Conservation (phyloP, 495 filamentous ascomycete species). For the Daldinia vernicosa region DNA sequence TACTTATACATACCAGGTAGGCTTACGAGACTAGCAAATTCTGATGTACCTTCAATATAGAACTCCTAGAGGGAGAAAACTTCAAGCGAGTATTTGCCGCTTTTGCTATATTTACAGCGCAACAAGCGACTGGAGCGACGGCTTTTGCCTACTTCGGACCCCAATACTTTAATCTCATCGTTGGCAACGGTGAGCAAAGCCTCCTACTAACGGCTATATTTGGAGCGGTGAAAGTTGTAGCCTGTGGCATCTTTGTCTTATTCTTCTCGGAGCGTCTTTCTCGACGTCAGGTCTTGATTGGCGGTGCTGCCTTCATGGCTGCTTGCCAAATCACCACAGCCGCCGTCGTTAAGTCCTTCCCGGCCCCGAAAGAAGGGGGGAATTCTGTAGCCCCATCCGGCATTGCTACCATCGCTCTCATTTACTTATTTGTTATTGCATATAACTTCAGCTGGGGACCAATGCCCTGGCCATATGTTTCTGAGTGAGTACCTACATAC, state of each 20-base stretch:
- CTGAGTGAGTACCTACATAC: constrained; percentile 43
- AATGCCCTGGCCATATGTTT: constrained; percentile 60
- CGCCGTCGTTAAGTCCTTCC: constrained; percentile 51
- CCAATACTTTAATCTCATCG: constrained; percentile 59
- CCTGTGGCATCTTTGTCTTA: constrained; percentile 52
- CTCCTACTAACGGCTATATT: constrained; percentile 62
- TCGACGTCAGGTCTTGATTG: constrained; percentile 50
- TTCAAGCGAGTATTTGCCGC: constrained; percentile 51
- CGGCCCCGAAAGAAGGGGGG: constrained; percentile 45
- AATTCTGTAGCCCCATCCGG: constrained; percentile 51
- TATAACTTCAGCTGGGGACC: constrained; percentile 62
- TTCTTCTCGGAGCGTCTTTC: constrained; percentile 53
- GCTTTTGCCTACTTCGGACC: constrained; percentile 52
- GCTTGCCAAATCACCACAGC: constrained; percentile 45
- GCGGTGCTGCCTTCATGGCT: constrained; percentile 54
- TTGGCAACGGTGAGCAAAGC: constrained; percentile 52
- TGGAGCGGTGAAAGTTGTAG: constrained; percentile 59
- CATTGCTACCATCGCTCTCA: constrained; percentile 59
- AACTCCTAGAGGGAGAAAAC: constrained; percentile 48
- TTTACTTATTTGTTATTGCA: constrained; percentile 60
- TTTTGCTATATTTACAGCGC: constrained; percentile 62
- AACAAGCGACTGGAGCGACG: constrained; percentile 54
- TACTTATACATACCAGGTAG: no score
- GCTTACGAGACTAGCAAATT: neutral
- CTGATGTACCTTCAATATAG: constrained; percentile 27